phyloP scores from a whole-genome alignment of 495 filamentous ascomycete species.

The Penicillium diatomitis region DNA sequence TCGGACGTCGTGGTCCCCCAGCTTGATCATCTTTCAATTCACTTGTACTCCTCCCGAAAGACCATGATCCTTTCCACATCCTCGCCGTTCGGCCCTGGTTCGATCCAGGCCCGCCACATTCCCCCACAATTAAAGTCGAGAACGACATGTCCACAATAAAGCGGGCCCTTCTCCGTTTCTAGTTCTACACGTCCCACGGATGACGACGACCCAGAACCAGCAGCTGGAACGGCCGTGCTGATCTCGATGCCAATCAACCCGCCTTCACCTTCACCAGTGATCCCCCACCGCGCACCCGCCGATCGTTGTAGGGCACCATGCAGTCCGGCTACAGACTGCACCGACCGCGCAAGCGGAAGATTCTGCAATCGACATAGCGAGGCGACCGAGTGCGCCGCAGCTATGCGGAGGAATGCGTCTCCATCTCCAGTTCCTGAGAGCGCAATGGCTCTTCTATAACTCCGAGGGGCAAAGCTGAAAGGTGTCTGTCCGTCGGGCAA shows the following conservation, averaged over 20 bases:
- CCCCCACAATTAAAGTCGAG: slow-evolving; percentile 81
- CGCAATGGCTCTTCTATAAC: slow-evolving; percentile 44
- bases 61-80: slow-evolving; percentile 50
- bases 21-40: background rate
- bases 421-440: slow-evolving; percentile 86
- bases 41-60: slow-evolving; percentile 41
- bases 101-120: slow-evolving; percentile 79
- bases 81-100: slow-evolving; percentile 56
- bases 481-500: background rate
- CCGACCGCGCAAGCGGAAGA: slow-evolving; percentile 34
- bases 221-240: slow-evolving; percentile 18
- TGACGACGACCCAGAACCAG: no score
- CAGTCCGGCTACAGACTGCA: slow-evolving; percentile 56
- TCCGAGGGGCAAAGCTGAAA: background rate
- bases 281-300: slow-evolving; percentile 67
- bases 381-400: slow-evolving; percentile 62
- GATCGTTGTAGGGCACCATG: slow-evolving; percentile 67
- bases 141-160: slow-evolving; percentile 43
- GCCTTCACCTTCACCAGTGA: slow-evolving; percentile 71
- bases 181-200: slow-evolving; percentile 2
- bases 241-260: slow-evolving; percentile 84
- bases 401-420: slow-evolving; percentile 72
- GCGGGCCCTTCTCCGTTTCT: slow-evolving; percentile 10
- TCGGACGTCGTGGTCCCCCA: no score
- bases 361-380: slow-evolving; percentile 59